These are phyloP conservation scores for Cotoneaster glaucophyllus DNA, from an alignment of 306 rosid genomes.

Conservation along the genomic window DNA sequence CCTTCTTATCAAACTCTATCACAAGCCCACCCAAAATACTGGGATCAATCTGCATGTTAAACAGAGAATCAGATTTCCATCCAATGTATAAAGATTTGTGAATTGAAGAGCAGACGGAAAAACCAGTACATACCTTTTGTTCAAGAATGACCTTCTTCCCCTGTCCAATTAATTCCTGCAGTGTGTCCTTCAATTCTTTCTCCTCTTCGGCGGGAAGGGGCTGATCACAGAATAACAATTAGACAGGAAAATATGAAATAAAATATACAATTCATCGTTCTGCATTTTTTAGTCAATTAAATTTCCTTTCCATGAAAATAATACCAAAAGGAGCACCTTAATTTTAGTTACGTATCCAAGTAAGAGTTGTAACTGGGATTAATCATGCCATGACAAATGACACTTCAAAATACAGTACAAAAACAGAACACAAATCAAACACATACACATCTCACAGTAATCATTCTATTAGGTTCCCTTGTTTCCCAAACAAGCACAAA, in stretches of 20 bases:
- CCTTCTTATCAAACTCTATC: constrained; percentile 70
- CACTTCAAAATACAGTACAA: not conserved
- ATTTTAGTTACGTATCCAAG: not conserved
- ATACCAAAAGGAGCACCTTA: not conserved
- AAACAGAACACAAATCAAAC: not conserved
- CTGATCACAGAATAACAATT: constrained; percentile 31
- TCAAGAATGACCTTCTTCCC: constrained; percentile 71
- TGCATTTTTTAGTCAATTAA: not conserved
- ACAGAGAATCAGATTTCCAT: not conserved
- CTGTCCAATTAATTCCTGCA: constrained; percentile 69
- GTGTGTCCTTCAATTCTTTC: constrained; percentile 74
- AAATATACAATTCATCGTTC: not conserved
- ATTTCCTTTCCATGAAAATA: not conserved
- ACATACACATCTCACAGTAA: not conserved
- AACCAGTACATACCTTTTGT: constrained; percentile 57
- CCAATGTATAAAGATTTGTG: not conserved
- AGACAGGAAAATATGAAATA: not conserved
- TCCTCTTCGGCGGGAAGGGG: constrained; percentile 87
- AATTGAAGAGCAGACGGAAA: not conserved
- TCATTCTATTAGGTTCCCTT: not conserved
- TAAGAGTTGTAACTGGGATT: not conserved
- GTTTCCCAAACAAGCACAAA: not conserved
- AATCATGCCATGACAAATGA: not conserved
- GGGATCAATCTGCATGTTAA: constrained; percentile 61
- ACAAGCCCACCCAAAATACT: constrained; percentile 84